Evolutionary conservation across 331 rosid genomes (phyloP).

Genomic region (Telfairia occidentalis): DNA sequence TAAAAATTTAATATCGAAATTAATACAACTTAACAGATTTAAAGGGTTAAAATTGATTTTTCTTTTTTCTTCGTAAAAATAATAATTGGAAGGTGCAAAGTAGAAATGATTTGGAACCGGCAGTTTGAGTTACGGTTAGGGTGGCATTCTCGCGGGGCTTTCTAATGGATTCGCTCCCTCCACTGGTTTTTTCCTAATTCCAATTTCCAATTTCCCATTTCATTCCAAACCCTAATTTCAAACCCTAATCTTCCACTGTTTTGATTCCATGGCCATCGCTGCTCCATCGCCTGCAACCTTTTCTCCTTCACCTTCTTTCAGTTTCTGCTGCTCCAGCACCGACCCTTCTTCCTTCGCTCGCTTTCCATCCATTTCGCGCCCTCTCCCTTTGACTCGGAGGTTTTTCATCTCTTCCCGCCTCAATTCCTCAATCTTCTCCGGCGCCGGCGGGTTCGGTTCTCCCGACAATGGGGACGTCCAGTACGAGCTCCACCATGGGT

Average conservation of each 20-base stretch:
- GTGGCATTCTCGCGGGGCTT: too few species aligned
- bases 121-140: too few species aligned
- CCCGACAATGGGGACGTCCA: constrained; percentile 29
- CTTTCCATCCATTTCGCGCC: constrained; percentile 19
- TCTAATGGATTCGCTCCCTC: too few species aligned
- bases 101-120: too few species aligned
- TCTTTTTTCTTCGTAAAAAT: too few species aligned
- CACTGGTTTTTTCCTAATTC: too few species aligned
- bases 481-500: constrained; percentile 32
- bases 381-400: constrained; percentile 2
- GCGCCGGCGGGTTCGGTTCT: constrained; percentile 24
- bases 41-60: too few species aligned
- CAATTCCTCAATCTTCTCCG: constrained; percentile 25
- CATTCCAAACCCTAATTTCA: background rate
- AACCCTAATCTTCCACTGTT: too few species aligned
- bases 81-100: too few species aligned
- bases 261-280: constrained; percentile 54
- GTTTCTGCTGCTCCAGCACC: constrained; percentile 30
- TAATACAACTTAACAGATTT: too few species aligned
- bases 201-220: background rate
- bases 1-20: too few species aligned
- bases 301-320: constrained; percentile 44
- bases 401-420: constrained; percentile 22
- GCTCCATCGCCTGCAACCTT: constrained; percentile 48
- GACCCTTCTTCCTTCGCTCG: constrained; percentile 22